These are phyloP conservation scores for Diacronema lutheri DNA, from an alignment of 78 protist genomes.

Conservation along the genomic window DNA sequence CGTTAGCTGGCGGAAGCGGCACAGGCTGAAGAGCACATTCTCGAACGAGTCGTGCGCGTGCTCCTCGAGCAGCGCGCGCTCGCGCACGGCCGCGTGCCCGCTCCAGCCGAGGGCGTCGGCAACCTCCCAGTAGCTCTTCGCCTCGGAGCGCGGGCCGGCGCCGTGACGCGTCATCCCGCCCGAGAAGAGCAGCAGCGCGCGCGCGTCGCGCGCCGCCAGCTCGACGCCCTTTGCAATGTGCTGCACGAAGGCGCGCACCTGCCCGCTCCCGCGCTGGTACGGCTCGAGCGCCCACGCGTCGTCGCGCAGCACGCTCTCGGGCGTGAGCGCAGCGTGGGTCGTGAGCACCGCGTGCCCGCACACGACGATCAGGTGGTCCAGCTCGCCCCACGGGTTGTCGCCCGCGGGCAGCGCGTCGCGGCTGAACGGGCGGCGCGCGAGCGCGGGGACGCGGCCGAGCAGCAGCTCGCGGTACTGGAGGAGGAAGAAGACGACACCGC, in stretches of 20 bases:
- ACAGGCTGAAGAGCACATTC: conserved; percentile 20
- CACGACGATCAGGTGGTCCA: conserved; percentile 21
- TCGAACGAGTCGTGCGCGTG: conserved; percentile 37
- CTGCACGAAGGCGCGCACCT: not conserved
- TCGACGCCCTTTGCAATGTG: conserved; percentile 16
- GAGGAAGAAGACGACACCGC: not conserved
- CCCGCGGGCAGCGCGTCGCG: not conserved
- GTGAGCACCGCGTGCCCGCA: conserved; percentile 19
- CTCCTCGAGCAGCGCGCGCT: not conserved
- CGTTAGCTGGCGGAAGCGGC: conserved; percentile 27
- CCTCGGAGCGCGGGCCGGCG: conserved; percentile 38
- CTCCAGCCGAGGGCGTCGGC: conserved; percentile 1
- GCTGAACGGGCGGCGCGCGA: too few relatives aligned
- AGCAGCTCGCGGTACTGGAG: too few relatives aligned
- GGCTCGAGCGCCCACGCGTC: not conserved
- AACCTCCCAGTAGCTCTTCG: conserved; percentile 6
- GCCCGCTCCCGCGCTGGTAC: conserved; percentile 12
- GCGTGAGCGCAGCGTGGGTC: not conserved
- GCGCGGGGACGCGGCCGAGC: not conserved
- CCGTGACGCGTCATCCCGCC: conserved; percentile 25
- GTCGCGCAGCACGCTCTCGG: not conserved
- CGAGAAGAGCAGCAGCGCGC: conserved; percentile 14
- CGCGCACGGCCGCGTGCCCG: not conserved
- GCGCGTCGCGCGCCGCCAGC: conserved; percentile 1
- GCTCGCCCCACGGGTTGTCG: not conserved